These are phyloP conservation scores for Isabelozyma rhagii DNA, from an alignment of 805 yeast species.

Conservation along the genomic window DNA sequence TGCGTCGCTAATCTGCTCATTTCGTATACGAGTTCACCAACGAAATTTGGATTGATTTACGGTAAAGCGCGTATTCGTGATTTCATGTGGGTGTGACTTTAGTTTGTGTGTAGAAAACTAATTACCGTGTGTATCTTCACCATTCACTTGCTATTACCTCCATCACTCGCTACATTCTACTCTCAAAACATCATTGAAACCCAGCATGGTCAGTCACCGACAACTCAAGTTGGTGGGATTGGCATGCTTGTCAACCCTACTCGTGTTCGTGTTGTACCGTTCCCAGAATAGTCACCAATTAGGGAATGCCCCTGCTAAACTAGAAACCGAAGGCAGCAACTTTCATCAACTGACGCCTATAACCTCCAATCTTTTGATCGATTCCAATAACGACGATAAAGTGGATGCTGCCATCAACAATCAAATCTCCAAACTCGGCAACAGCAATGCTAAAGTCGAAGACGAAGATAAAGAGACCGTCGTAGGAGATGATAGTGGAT, in stretches of 20 bases:
- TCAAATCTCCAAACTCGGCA: slow-evolving; percentile 24
- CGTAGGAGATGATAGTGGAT: slow-evolving; percentile 6
- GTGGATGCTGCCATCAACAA: slow-evolving; percentile 39
- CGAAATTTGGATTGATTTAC: too few relatives aligned
- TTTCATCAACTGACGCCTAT: slow-evolving; percentile 3
- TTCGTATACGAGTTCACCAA: too few relatives aligned
- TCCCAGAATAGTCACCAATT: background rate
- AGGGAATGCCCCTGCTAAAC: background rate
- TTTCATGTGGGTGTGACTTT: too few relatives aligned
- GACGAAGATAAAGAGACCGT: slow-evolving; percentile 6
- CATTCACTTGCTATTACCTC: too few relatives aligned
- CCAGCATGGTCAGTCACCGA: slow-evolving; percentile 7
- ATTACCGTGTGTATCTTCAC: too few relatives aligned
- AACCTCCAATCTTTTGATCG: slow-evolving; percentile 23
- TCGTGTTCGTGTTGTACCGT: slow-evolving; percentile 5
- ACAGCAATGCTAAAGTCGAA: slow-evolving; percentile 2
- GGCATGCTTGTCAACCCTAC: slow-evolving; percentile 5
- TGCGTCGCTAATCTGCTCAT: too few relatives aligned
- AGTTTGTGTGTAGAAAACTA: too few relatives aligned
- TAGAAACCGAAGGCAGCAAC: background rate
- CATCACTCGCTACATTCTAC: too few relatives aligned
- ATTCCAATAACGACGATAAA: slow-evolving; percentile 31
- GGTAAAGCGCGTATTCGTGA: too few relatives aligned
- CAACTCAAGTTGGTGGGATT: slow-evolving; percentile 8
- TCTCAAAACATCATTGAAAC: too few relatives aligned